Evolutionary conservation across 2,329 filamentous ascomycete genomes (phyloP).

Genomic region (Cercospora beticola): DNA sequence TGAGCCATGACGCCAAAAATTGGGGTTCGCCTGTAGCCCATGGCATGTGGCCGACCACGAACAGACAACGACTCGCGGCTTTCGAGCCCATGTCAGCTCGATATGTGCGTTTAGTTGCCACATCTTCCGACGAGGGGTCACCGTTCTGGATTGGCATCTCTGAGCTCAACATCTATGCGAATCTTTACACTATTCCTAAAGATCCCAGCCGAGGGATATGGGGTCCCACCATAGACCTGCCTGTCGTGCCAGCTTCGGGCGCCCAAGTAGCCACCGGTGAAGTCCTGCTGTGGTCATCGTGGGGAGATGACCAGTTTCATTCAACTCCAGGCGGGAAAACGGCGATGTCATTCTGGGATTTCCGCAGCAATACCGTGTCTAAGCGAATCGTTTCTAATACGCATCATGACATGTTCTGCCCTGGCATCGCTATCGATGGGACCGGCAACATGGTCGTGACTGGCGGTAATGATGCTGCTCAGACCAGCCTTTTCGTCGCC

Average conservation of each 20-base stretch:
- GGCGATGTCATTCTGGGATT: conserved; percentile 8
- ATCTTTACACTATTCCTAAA: conserved; percentile 7
- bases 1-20: conserved; percentile 6
- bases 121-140: conserved; percentile 8
- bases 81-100: conserved; percentile 9
- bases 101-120: conserved; percentile 9
- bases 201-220: conserved; percentile 5
- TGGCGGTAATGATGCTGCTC: conserved; percentile 53
- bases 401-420: conserved; percentile 52
- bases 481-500: conserved; percentile 52
- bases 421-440: conserved; percentile 53
- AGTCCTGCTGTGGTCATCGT: conserved; percentile 12
- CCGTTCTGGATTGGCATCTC: conserved; percentile 10
- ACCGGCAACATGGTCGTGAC: conserved; percentile 55
- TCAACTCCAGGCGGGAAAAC: conserved; percentile 12
- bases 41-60: conserved; percentile 7
- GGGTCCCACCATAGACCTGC: conserved; percentile 11
- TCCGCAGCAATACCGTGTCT: conserved; percentile 10
- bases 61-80: conserved; percentile 10
- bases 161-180: conserved; percentile 11
- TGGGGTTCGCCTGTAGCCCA: conserved; percentile 11
- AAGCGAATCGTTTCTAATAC: conserved; percentile 1
- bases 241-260: conserved; percentile 9
- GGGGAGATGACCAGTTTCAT: conserved; percentile 10
- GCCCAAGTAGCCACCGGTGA: conserved; percentile 10